Conservation (phyloP, 2,329 filamentous ascomycete genomes). For the Neocucurbitaria cava region DNA sequence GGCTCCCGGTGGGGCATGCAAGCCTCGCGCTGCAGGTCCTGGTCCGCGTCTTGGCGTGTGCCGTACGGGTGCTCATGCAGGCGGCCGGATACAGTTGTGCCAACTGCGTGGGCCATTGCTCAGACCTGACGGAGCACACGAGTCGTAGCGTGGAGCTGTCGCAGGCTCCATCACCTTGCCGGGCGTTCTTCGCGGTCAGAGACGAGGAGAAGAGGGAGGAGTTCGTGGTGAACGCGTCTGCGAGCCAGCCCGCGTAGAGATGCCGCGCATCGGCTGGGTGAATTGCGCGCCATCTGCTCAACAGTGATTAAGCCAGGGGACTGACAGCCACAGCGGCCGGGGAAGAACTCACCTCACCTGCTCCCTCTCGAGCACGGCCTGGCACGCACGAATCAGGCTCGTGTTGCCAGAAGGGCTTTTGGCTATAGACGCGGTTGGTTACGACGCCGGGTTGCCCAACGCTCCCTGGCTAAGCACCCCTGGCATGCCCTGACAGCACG, state of each 20-base stretch:
- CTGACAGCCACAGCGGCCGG: constrained; percentile 13
- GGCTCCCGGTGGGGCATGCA: constrained; percentile 17
- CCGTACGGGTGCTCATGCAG: constrained; percentile 32
- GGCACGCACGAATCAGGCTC: constrained; percentile 30
- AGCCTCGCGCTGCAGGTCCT: constrained; percentile 29
- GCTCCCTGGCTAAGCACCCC: constrained; percentile 32
- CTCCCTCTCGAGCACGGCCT: constrained; percentile 24
- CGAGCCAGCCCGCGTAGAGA: not conserved
- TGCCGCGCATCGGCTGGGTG: constrained; percentile 11
- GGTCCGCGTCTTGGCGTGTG: constrained; percentile 26
- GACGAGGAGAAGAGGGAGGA: not conserved
- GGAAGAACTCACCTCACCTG: constrained; percentile 18
- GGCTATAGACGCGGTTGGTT: constrained; percentile 14
- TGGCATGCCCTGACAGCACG: constrained; percentile 24
- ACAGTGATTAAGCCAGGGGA: constrained; percentile 13
- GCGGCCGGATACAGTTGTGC: constrained; percentile 20
- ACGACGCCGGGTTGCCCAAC: constrained; percentile 29
- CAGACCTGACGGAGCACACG: constrained; percentile 10
- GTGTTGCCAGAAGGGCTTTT: constrained; percentile 12
- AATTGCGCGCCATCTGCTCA: constrained; percentile 10
- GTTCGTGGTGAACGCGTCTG: not conserved
- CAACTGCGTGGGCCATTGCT: not conserved
- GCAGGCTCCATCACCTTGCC: not conserved
- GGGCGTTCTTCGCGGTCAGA: not conserved
- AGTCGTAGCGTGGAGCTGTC: constrained; percentile 1